Evolutionary conservation across 257 asterid species (phyloP), one percentile per base, ranked within the genome.

Genomic region (Knoxia roxburghii): DNA sequence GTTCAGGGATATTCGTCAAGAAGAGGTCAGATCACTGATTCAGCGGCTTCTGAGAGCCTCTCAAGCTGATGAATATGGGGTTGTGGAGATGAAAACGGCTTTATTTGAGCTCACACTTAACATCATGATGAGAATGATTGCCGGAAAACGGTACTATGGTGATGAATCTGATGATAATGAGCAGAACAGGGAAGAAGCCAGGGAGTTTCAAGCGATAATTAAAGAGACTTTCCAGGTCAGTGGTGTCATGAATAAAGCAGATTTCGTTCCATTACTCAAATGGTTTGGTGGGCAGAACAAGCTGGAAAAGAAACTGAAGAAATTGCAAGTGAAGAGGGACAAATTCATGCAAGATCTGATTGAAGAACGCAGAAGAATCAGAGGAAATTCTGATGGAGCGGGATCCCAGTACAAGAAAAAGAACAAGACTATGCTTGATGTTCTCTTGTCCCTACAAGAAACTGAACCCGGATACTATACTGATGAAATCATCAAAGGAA

Each of bases 71-170:
- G 74, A 53, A 13, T 12, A 48, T 2, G 18, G 27, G 1, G 2
- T 8, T 24, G 74, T 71, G 49, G 85, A 78, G 4, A 81, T 75
- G 83, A 81, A 72, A 32, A 30, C 65, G 6, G 72, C 52, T 11
- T 70, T 84, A 13, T 79, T 75, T 39, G 82, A 77, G 67, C 45
- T 71, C 56, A 75, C 74, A 11, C 29, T 79, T 63, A 84, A 84
- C 54, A 65, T 72, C 39, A 30, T 84, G 69, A 81, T 76, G 85
- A 70, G 79, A 58, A 81, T 79, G 82, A 77, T 84, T 23, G 82
- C 82, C 1, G 85, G 85, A 35, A 81, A 79, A 30, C 37, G 72
- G 61, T 80, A 76, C 43, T 76, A 21, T 18, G 80, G 86, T 1
- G 76, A 63, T 41, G 57, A 37, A 3, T 4, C 4, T 37, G 41